A percentile compares a stretch with the other conserved stretches of the same genome.
These are phyloP conservation scores for Aspergillus sp. DNA, from an alignment of 2,329 filamentous ascomycete genomes.

Conservation along the genomic window DNA sequence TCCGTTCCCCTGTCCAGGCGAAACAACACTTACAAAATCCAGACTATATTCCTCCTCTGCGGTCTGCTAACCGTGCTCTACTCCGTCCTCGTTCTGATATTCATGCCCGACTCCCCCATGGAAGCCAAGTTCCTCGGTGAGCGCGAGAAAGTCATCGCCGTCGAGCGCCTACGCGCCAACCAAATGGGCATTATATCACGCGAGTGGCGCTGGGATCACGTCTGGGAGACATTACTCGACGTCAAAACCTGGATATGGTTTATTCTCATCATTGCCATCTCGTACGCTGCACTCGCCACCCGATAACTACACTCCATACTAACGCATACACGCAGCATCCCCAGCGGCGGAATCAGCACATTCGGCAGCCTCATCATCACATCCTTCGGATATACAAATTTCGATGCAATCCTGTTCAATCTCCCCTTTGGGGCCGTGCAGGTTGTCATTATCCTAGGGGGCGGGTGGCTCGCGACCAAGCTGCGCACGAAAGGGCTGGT, in stretches of 20 bases:
- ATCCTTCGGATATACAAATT: constrained; percentile 42
- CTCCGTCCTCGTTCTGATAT: constrained; percentile 46
- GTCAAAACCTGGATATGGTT: constrained; percentile 40
- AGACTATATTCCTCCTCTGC: constrained; percentile 56
- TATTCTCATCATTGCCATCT: constrained; percentile 26
- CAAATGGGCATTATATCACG: constrained; percentile 56
- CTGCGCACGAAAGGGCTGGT: constrained; percentile 48
- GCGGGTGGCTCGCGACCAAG: constrained; percentile 43
- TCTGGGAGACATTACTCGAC: constrained; percentile 35
- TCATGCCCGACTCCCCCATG: constrained; percentile 53
- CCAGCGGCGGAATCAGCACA: constrained; percentile 39
- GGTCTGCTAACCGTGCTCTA: constrained; percentile 53
- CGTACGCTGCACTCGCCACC: constrained; percentile 13
- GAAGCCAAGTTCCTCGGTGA: constrained; percentile 52
- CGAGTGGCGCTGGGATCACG: constrained; percentile 54
- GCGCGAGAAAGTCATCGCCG: constrained; percentile 53
- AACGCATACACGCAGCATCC: constrained; percentile 25
- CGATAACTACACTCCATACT: too few species aligned
- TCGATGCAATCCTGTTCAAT: constrained; percentile 44
- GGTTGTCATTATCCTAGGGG: constrained; percentile 34
- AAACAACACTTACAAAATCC: too few species aligned
- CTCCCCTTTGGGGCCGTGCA: constrained; percentile 44
- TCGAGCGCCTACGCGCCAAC: constrained; percentile 56
- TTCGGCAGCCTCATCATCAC: constrained; percentile 45
- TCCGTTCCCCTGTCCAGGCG: not conserved